Evolutionary conservation across 2,329 filamentous ascomycete species (phyloP).

Genomic region (Chaetomium strumarium): DNA sequence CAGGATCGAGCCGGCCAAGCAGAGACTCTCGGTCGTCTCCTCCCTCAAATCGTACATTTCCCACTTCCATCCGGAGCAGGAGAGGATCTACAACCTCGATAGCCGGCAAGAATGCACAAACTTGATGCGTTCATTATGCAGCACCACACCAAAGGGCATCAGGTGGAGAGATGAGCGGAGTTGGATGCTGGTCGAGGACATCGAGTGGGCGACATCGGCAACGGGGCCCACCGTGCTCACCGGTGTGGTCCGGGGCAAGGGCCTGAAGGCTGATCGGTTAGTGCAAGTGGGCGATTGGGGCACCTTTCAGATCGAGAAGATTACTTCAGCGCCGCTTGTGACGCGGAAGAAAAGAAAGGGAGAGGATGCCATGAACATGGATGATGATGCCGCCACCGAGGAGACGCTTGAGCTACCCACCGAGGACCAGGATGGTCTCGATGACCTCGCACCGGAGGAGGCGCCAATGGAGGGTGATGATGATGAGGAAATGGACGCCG

Average conservation of each 20-base stretch:
- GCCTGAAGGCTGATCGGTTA: constrained; percentile 82
- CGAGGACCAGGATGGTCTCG: constrained; percentile 76
- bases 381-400: constrained; percentile 49
- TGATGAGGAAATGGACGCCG: constrained; percentile 42
- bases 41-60: constrained; percentile 90
- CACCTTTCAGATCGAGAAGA: constrained; percentile 85
- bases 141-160: constrained; percentile 87
- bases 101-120: constrained; percentile 88
- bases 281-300: constrained; percentile 93
- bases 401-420: constrained; percentile 64
- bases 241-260: constrained; percentile 78
- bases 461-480: constrained; percentile 66
- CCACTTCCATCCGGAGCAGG: constrained; percentile 88
- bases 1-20: constrained; percentile 72
- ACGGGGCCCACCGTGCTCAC: constrained; percentile 67
- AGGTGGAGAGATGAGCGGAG: constrained; percentile 91
- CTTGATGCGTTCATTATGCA: constrained; percentile 84
- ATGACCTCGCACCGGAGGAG: constrained; percentile 81
- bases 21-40: constrained; percentile 65
- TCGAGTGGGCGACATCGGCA: constrained; percentile 61
- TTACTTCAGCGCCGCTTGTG: constrained; percentile 67
- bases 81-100: constrained; percentile 85
- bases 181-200: constrained; percentile 87
- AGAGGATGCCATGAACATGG: constrained; percentile 62
- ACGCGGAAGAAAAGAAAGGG: constrained; percentile 55